Percentiles rank a stretch among this genome's conserved stretches.
Conservation (phyloP, 192 early-diverging fungal species). For the Coemansia sp. region DNA sequence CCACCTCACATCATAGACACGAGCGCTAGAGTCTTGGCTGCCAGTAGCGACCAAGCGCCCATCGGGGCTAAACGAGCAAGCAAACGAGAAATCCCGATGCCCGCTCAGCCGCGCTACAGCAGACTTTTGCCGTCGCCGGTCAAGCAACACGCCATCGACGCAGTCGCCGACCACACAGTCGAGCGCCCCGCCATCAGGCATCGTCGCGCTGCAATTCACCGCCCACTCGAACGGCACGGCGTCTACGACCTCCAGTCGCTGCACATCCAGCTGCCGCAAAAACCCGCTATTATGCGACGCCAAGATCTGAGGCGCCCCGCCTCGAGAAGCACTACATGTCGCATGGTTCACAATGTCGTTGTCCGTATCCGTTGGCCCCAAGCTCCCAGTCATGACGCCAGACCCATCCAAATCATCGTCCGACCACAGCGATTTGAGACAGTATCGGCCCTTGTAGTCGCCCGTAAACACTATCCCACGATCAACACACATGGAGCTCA, state of each 20-base stretch:
- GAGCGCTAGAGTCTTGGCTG: constrained; percentile 51
- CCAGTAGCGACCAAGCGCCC: constrained; percentile 49
- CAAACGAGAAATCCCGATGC: constrained; percentile 50
- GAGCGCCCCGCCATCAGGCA: constrained; percentile 20
- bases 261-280: constrained; percentile 25
- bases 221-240: constrained; percentile 34
- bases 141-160: constrained; percentile 27
- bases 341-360: constrained; percentile 51
- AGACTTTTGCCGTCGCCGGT: constrained; percentile 13
- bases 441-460: constrained; percentile 40
- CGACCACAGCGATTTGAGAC: constrained; percentile 24
- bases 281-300: constrained; percentile 38
- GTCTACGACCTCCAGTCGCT: neutral
- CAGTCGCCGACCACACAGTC: constrained; percentile 54
- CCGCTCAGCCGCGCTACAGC: constrained; percentile 29
- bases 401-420: neutral
- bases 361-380: neutral
- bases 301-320: constrained; percentile 12
- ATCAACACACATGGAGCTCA: constrained; percentile 45
- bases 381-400: neutral
- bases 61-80: constrained; percentile 49
- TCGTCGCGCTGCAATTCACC: constrained; percentile 45
- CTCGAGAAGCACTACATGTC: constrained; percentile 3
- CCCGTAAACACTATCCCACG: constrained; percentile 43
- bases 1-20: constrained; percentile 54